A percentile compares a stretch with the other conserved stretches of the same genome.
Conservation (phyloP, 257 asterid species). For the Hygrophila difformis region DNA sequence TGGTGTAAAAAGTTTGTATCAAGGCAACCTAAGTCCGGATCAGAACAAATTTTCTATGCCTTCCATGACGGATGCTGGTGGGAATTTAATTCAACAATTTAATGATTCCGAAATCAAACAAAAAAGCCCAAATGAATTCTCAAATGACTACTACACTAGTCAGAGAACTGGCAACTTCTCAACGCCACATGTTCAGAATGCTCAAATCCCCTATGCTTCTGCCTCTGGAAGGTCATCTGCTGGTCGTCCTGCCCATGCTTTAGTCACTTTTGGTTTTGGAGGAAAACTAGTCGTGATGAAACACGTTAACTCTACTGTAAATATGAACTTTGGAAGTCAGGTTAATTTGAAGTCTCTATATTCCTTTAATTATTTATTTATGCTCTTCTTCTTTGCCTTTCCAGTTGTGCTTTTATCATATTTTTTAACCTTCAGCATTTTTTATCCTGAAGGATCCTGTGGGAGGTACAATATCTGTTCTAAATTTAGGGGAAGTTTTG, state of each 20-base stretch:
- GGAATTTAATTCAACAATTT: conserved; percentile 36
- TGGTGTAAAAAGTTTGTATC: conserved; percentile 29
- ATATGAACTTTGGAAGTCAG: conserved; percentile 59
- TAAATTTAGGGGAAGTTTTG: conserved; percentile 66
- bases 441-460: conserved; percentile 46
- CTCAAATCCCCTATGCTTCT: conserved; percentile 47
- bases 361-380: no score
- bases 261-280: conserved; percentile 91
- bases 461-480: conserved; percentile 63
- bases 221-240: conserved; percentile 70
- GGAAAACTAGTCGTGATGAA: conserved; percentile 87
- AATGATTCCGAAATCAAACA: conserved; percentile 41
- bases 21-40: conserved; percentile 29
- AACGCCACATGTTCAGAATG: conserved; percentile 44
- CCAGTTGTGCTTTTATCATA: not conserved
- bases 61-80: conserved; percentile 29
- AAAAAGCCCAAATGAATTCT: conserved; percentile 32
- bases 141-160: conserved; percentile 37
- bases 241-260: conserved; percentile 93
- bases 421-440: no score
- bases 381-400: no score
- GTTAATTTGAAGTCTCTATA: no score
- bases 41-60: conserved; percentile 31
- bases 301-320: conserved; percentile 35
- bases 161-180: conserved; percentile 40